Evolutionary conservation across 495 filamentous ascomycete species (phyloP), one percentile per base, ranked within the genome.

Genomic region (Penicillium nucicola): DNA sequence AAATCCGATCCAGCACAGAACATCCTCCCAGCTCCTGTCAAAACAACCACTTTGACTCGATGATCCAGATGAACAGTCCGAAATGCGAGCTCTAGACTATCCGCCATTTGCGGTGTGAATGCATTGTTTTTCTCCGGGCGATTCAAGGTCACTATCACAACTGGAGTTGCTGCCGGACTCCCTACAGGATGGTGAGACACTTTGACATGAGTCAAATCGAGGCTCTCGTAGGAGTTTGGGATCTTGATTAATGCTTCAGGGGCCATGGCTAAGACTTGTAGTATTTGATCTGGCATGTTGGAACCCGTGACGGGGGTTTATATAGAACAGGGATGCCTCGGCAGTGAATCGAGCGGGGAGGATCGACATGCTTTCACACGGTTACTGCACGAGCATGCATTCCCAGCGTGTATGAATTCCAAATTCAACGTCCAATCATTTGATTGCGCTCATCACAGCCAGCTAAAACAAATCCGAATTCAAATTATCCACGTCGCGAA

Each of bases 1-100:
- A 84, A 62, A 64, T 85, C 83, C 28, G 77, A 77, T 20, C 83
- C 81, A 1, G 80, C 80, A 55, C 81, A 84, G 60, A 84, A 86
- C 53, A 79, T 77, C 34, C 57, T 66, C 11, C 80, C 80, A 20
- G 62, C 45, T 13, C 81, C 80, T 3, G 82, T 83, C 10, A 85
- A 50, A 3, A 83, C 74, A 18, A 83, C 65, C 39, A 67, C 72
- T 41, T 78, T 78, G 17, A 84, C 78, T 6, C 77, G 72, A 5
- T 66, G 58, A 50, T 80, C 76, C 23, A 73, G 20, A 42, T 81
- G 76, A 45, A 84, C 69, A 23, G 75, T 52, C 20, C 62, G 41
- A 62, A 78, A 84, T n/a, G 72, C 72, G 8, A 56, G 31, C 31
- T 75, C 72, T 17, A 86, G 69, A 48, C 79, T 78, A 9, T 58